A percentile compares a stretch with the other conserved stretches of the same genome.
These are phyloP conservation scores for Cordyceps sp. DNA, from an alignment of 2,329 filamentous ascomycete genomes.

Conservation along the genomic window DNA sequence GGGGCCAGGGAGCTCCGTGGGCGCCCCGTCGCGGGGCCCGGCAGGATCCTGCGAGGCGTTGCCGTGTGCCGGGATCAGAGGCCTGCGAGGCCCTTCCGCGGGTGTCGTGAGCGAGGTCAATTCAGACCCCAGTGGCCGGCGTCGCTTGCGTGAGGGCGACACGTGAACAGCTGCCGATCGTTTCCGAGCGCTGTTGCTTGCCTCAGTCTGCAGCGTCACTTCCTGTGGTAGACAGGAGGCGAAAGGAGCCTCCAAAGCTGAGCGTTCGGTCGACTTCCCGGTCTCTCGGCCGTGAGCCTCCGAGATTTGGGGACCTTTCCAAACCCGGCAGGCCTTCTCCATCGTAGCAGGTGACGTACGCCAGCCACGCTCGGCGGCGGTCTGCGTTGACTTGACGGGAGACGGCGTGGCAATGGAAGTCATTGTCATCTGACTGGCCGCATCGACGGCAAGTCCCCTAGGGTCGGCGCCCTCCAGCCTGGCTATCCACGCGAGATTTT, in stretches of 20 bases:
- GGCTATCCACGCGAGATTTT: constrained; percentile 43
- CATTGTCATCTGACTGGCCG: constrained; percentile 26
- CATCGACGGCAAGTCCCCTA: constrained; percentile 22
- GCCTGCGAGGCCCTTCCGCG: constrained; percentile 4
- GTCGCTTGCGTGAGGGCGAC: constrained; percentile 7
- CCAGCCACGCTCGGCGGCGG: constrained; percentile 1
- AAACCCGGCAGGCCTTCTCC: no score
- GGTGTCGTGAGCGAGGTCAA: neutral
- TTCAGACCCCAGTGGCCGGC: neutral
- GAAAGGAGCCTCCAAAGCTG: constrained; percentile 3
- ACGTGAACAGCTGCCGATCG: neutral
- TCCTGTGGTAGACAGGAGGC: constrained; percentile 2
- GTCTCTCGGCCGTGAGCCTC: no score
- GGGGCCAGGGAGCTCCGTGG: no score
- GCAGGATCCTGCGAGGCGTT: constrained; percentile 9
- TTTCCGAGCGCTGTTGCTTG: constrained; percentile 3
- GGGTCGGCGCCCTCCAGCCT: constrained; percentile 40
- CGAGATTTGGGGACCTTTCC: no score
- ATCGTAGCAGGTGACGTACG: no score
- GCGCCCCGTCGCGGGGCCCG: no score
- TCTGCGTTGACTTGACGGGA: constrained; percentile 11
- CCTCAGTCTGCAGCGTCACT: neutral
- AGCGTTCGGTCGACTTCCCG: neutral
- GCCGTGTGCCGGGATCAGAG: constrained; percentile 9
- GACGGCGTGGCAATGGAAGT: constrained; percentile 19